A percentile compares a stretch with the other conserved stretches of the same genome.
Evolutionary conservation across 495 filamentous ascomycete species (phyloP).

Genomic region (Daldinia caldariorum): DNA sequence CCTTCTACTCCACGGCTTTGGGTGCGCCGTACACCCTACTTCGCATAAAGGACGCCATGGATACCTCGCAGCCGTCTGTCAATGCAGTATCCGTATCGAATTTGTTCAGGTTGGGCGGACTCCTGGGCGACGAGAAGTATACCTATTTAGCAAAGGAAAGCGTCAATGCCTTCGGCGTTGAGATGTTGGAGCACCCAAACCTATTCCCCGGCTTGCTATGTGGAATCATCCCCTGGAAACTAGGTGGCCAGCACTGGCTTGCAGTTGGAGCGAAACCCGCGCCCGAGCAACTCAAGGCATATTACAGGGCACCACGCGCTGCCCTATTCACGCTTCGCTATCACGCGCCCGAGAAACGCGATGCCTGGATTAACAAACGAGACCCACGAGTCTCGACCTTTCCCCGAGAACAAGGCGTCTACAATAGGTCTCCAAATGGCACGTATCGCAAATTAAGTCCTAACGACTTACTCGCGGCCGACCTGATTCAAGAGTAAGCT

Average conservation of each 20-base stretch:
- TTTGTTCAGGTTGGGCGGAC: conserved; percentile 76
- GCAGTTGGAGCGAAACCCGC: conserved; percentile 31
- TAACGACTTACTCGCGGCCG: neutral
- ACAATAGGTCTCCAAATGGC: conserved; percentile 17
- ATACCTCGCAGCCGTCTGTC: conserved; percentile 85
- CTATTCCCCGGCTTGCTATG: conserved; percentile 83
- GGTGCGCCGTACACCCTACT: conserved; percentile 78
- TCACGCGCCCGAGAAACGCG: conserved; percentile 23
- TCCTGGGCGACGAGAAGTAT: conserved; percentile 75
- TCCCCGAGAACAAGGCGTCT: conserved; percentile 20
- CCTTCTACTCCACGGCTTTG: conserved; percentile 86
- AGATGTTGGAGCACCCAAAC: conserved; percentile 91
- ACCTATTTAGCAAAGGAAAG: conserved; percentile 74
- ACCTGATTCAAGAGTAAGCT: neutral
- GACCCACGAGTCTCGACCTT: conserved; percentile 27
- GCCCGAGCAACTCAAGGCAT: conserved; percentile 17
- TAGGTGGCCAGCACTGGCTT: conserved; percentile 58
- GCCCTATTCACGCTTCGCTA: conserved; percentile 44
- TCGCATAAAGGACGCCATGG: conserved; percentile 92
- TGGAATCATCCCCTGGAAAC: conserved; percentile 71
- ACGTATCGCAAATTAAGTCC: conserved; percentile 17
- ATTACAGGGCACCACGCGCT: conserved; percentile 41
- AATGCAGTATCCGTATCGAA: conserved; percentile 88
- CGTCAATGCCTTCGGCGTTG: conserved; percentile 83
- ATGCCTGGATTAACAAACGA: conserved; percentile 39